phyloP scores from a whole-genome alignment of 2,329 filamentous ascomycete genomes.

The Chaetomium sp. region DNA sequence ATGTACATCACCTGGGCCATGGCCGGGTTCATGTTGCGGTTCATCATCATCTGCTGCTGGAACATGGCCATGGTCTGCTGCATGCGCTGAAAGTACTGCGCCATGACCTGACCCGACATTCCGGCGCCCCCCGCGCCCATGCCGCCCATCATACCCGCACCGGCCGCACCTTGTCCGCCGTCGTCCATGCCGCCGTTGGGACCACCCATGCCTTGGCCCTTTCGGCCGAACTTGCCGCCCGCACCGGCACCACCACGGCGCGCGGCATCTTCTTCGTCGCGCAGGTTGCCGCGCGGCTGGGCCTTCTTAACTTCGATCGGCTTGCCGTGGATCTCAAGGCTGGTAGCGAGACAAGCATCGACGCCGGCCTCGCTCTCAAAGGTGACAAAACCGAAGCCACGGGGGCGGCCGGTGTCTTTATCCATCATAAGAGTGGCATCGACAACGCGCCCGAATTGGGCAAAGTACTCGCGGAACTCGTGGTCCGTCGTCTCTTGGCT shows the following conservation, averaged over 20 bases:
- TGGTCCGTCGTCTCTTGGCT: slow-evolving; percentile 95
- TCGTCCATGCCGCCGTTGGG: slow-evolving; percentile 29
- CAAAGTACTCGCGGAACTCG: slow-evolving; percentile 95
- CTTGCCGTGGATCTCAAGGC: slow-evolving; percentile 90
- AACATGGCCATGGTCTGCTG: slow-evolving; percentile 94
- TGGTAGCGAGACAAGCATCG: slow-evolving; percentile 77
- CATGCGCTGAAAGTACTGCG: slow-evolving; percentile 97
- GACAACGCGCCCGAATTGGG: slow-evolving; percentile 89
- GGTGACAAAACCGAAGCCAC: slow-evolving; percentile 96
- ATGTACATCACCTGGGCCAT: slow-evolving; percentile 74
- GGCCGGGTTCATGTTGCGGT: slow-evolving; percentile 62
- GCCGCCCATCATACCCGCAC: slow-evolving; percentile 31
- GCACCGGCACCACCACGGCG: slow-evolving; percentile 42
- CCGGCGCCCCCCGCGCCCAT: slow-evolving; percentile 39
- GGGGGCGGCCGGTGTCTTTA: slow-evolving; percentile 94
- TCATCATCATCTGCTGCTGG: slow-evolving; percentile 90
- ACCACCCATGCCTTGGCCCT: slow-evolving; percentile 20
- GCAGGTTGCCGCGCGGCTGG: slow-evolving; percentile 87
- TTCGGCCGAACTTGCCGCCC: slow-evolving; percentile 48
- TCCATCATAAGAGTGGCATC: slow-evolving; percentile 99
- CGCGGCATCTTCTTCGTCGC: slow-evolving; percentile 76
- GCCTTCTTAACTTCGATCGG: slow-evolving; percentile 98
- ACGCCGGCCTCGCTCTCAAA: slow-evolving; percentile 96
- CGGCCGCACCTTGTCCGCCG: slow-evolving; percentile 29
- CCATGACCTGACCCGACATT: slow-evolving; percentile 96